Percentiles rank a stretch among this genome's conserved stretches.
phyloP scores from a whole-genome alignment of 768 basidiomycete genomes.

The Mycena amicta region DNA sequence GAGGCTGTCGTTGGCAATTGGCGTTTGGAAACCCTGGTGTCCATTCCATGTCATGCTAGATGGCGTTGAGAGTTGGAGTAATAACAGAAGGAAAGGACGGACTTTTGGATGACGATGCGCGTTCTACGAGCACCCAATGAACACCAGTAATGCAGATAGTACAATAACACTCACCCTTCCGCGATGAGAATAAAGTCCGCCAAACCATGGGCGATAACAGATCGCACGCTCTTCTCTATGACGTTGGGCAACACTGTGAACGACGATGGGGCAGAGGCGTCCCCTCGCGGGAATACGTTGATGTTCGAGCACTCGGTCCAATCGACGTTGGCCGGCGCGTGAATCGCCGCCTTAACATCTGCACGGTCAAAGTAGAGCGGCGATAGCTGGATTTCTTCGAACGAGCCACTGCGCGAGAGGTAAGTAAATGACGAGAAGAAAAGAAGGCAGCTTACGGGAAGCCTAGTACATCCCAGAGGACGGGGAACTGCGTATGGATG shows the following conservation, averaged over 20 bases:
- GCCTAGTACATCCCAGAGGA: constrained; percentile 81
- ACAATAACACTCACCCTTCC: constrained; percentile 60
- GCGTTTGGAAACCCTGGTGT: constrained; percentile 72
- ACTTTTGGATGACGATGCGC: constrained; percentile 69
- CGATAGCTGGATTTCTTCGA: constrained; percentile 50
- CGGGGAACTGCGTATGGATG: constrained; percentile 46
- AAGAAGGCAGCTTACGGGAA: constrained; percentile 56
- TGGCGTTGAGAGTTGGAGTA: constrained; percentile 2
- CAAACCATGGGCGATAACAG: constrained; percentile 71
- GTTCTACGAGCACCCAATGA: constrained; percentile 42
- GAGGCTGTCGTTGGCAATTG: constrained; percentile 66
- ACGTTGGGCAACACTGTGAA: constrained; percentile 71
- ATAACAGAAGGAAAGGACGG: constrained; percentile 21
- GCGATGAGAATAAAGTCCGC: constrained; percentile 76
- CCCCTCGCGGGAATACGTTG: constrained; percentile 64
- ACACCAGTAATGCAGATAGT: no score
- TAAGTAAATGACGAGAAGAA: background rate
- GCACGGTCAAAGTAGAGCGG: constrained; percentile 72
- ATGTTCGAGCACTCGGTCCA: constrained; percentile 68
- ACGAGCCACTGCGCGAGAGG: constrained; percentile 49
- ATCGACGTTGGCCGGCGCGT: constrained; percentile 60
- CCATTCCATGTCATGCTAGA: constrained; percentile 58
- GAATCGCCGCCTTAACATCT: constrained; percentile 72
- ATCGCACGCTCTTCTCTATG: constrained; percentile 72
- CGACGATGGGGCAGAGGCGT: constrained; percentile 61